Percentiles rank a stretch among this genome's conserved stretches.
These are phyloP conservation scores for Dittrichia graveolens DNA, from an alignment of 129 eudicot species.

Conservation along the genomic window DNA sequence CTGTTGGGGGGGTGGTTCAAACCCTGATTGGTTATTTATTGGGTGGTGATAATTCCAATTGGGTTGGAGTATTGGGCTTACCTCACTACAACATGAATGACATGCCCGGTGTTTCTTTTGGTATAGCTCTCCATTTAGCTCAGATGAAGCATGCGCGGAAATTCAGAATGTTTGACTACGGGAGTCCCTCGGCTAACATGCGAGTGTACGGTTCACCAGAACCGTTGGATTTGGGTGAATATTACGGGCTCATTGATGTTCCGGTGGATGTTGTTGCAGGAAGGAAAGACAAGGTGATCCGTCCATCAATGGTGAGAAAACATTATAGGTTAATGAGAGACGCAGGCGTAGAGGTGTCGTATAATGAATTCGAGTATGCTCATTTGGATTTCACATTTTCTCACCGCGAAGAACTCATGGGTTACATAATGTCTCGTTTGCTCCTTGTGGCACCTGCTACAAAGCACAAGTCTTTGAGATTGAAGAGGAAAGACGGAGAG, in stretches of 20 bases:
- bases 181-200: slow-evolving; percentile 65
- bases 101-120: slow-evolving; percentile 92
- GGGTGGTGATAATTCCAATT: slow-evolving; percentile 94
- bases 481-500: slow-evolving; percentile 59
- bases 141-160: slow-evolving; percentile 65
- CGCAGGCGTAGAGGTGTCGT: slow-evolving; percentile 66
- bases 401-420: slow-evolving; percentile 82
- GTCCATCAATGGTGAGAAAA: slow-evolving; percentile 84
- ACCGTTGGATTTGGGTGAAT: slow-evolving; percentile 85
- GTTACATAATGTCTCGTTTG: slow-evolving; percentile 90
- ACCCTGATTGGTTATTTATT: slow-evolving; percentile 79
- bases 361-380: slow-evolving; percentile 84
- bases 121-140: slow-evolving; percentile 80
- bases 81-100: slow-evolving; percentile 96
- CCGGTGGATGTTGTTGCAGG: slow-evolving; percentile 96
- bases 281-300: slow-evolving; percentile 77
- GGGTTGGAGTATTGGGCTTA: slow-evolving; percentile 89
- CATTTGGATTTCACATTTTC: slow-evolving; percentile 94
- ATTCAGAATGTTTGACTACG: slow-evolving; percentile 84
- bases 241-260: slow-evolving; percentile 68
- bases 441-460: slow-evolving; percentile 51
- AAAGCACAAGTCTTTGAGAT: slow-evolving; percentile 39
- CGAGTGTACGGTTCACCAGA: slow-evolving; percentile 70
- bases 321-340: slow-evolving; percentile 75
- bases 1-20: slow-evolving; percentile 94